Evolutionary conservation across 2,329 filamentous ascomycete genomes (phyloP).

Genomic region (Huntiella abstrusa): DNA sequence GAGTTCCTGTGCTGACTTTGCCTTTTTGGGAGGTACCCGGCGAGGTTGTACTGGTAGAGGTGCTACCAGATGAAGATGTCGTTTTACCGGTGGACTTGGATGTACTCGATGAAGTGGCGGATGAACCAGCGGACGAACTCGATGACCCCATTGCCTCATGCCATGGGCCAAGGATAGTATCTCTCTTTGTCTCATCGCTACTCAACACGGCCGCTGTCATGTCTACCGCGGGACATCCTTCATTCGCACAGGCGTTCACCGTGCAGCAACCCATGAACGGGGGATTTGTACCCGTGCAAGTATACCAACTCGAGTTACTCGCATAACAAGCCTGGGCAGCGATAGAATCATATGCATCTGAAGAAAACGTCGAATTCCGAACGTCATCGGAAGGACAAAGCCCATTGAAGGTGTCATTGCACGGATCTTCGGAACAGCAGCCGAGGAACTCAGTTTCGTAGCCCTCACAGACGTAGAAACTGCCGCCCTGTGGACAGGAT

Average conservation of each 20-base stretch:
- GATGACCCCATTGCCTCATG: background rate
- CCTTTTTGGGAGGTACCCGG: background rate
- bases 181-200: conserved; percentile 6
- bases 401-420: conserved; percentile 16
- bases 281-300: conserved; percentile 16
- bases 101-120: too few relatives aligned
- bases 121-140: too few relatives aligned
- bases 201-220: conserved; percentile 16
- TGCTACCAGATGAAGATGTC: background rate
- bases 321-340: conserved; percentile 18
- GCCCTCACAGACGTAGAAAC: conserved; percentile 21
- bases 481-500: conserved; percentile 17
- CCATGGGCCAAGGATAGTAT: background rate
- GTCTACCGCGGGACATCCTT: conserved; percentile 14
- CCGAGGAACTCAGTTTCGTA: conserved; percentile 21
- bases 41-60: background rate
- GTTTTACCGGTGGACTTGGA: too few relatives aligned
- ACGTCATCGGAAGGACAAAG: conserved; percentile 18
- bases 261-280: conserved; percentile 24
- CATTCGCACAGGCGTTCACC: conserved; percentile 17
- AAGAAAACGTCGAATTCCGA: conserved; percentile 16
- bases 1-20: conserved; percentile 10
- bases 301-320: conserved; percentile 17
- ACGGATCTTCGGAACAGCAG: conserved; percentile 23
- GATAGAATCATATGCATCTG: conserved; percentile 15